Evolutionary conservation across 176 grass and related monocot species (phyloP).

Genomic region (Pontederia crassipes): DNA sequence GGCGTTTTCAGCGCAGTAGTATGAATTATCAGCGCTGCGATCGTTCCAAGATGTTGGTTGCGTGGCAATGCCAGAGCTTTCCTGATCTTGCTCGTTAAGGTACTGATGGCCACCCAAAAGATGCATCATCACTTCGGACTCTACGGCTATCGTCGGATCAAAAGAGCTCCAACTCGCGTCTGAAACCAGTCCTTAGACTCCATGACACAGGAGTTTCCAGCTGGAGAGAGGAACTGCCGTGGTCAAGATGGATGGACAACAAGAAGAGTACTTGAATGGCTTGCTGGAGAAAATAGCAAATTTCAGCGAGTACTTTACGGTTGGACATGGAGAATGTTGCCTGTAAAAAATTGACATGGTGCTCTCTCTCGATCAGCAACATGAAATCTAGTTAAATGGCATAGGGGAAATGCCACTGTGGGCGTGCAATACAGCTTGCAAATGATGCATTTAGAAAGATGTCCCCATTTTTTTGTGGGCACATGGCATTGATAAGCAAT

Average conservation of each 20-base stretch:
- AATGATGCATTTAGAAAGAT: too few species aligned
- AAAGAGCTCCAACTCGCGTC: constrained; percentile 34
- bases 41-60: constrained; percentile 21
- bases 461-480: too few species aligned
- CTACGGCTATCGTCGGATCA: constrained; percentile 11
- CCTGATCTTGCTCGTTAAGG: constrained; percentile 23
- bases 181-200: constrained; percentile 38
- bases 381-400: too few species aligned
- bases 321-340: neutral
- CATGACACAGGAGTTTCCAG: constrained; percentile 22
- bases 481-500: too few species aligned
- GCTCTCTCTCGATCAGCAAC: too few species aligned
- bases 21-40: constrained; percentile 24
- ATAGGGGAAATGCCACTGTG: too few species aligned
- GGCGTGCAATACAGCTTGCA: too few species aligned
- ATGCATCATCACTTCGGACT: constrained; percentile 49
- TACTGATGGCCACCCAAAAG: constrained; percentile 31
- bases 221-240: constrained; percentile 15
- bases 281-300: neutral
- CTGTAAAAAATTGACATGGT: too few species aligned
- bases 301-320: neutral
- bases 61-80: neutral
- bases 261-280: neutral
- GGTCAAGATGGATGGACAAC: constrained; percentile 9
- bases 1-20: constrained; percentile 21